Conservation (phyloP, 768 basidiomycete genomes). For the Phylloporus rhodoxanthus region DNA sequence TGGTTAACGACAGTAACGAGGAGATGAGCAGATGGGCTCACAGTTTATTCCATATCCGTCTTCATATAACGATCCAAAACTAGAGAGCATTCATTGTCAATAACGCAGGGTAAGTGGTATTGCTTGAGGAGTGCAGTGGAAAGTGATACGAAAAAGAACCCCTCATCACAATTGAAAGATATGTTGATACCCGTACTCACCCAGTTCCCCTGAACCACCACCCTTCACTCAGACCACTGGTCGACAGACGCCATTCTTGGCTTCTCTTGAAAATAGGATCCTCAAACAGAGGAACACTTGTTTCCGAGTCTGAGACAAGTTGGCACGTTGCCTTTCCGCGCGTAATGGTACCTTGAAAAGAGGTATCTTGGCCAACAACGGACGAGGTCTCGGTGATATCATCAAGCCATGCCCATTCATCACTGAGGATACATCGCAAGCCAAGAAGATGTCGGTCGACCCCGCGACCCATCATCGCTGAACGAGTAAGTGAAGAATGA, state of each 20-base stretch:
- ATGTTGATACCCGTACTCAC: slow-evolving; percentile 28
- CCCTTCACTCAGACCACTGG: slow-evolving; percentile 84
- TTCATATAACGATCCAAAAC: slow-evolving; percentile 73
- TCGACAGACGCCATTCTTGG: slow-evolving; percentile 82
- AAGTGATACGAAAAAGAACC: not conserved
- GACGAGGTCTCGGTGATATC: not conserved
- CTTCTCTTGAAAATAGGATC: slow-evolving; percentile 72
- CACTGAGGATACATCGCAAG: slow-evolving; percentile 56
- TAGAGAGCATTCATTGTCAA: slow-evolving; percentile 20
- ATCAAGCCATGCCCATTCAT: slow-evolving; percentile 27
- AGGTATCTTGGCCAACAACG: slow-evolving; percentile 3
- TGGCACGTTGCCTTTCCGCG: not conserved
- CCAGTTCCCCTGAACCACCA: slow-evolving; percentile 86
- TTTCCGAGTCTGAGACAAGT: not conserved
- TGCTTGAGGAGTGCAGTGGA: not conserved
- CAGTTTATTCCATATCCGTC: slow-evolving; percentile 96
- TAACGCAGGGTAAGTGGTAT: not conserved
- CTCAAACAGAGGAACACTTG: slow-evolving; percentile 51
- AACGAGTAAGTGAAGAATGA: slow-evolving; percentile 67
- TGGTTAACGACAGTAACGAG: not conserved
- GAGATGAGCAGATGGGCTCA: slow-evolving; percentile 33
- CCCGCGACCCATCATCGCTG: slow-evolving; percentile 75
- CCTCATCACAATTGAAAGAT: not conserved
- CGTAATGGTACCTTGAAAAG: slow-evolving; percentile 1
- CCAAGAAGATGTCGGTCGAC: slow-evolving; percentile 92